Evolutionary conservation across 805 yeast species (phyloP).

Genomic region (Myxozyma sirexii): DNA sequence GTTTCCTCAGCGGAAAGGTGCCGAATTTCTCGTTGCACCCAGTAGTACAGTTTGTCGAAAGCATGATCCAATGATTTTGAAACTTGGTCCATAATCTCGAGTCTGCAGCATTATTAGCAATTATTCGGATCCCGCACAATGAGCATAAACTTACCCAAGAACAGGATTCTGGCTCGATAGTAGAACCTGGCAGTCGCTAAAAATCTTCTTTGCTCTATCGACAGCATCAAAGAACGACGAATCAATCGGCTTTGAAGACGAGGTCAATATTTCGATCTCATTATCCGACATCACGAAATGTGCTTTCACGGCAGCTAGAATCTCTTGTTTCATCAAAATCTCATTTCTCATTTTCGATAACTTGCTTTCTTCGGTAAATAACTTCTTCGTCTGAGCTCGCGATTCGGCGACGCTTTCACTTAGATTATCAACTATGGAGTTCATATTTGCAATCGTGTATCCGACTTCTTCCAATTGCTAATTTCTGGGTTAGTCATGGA

Average conservation of each 20-base stretch:
- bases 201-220: slow-evolving; percentile 63
- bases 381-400: slow-evolving; percentile 32
- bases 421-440: slow-evolving; percentile 38
- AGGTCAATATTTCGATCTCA: slow-evolving; percentile 62
- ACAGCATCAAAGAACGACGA: slow-evolving; percentile 63
- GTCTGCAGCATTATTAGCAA: slow-evolving; percentile 8
- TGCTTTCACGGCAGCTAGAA: slow-evolving; percentile 48
- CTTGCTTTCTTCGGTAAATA: slow-evolving; percentile 32
- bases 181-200: slow-evolving; percentile 67
- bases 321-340: slow-evolving; percentile 34
- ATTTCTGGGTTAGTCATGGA: slow-evolving; percentile 16
- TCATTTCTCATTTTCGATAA: slow-evolving; percentile 32
- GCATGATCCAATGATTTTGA: slow-evolving; percentile 55
- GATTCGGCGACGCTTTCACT: slow-evolving; percentile 14
- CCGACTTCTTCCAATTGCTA: slow-evolving; percentile 36
- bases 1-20: slow-evolving; percentile 33
- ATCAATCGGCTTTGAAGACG: slow-evolving; percentile 42
- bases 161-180: slow-evolving; percentile 62
- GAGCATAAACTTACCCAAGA: slow-evolving; percentile 33
- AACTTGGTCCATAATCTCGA: slow-evolving; percentile 63
- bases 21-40: slow-evolving; percentile 41
- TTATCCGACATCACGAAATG: slow-evolving; percentile 69
- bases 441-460: slow-evolving; percentile 35
- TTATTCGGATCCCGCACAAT: not conserved
- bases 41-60: slow-evolving; percentile 56